A percentile compares a stretch with the other conserved stretches of the same genome.
phyloP scores from a whole-genome alignment of 306 rosid genomes.

The Cyamopsis tetragonoloba region DNA sequence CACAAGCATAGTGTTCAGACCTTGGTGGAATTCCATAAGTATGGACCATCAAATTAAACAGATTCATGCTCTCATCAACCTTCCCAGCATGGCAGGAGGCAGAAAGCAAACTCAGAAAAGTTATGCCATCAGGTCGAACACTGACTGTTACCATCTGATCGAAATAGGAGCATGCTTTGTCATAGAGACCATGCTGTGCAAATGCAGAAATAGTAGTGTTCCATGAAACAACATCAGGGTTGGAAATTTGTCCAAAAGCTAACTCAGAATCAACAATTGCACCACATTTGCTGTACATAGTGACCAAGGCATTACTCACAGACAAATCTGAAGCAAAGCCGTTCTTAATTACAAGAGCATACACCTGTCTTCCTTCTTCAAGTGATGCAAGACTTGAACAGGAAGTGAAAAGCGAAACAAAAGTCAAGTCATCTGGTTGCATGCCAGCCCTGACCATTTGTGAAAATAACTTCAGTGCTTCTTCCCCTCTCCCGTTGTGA shows the following conservation, averaged over 20 bases:
- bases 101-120: conserved; percentile 43
- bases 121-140: conserved; percentile 43
- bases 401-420: conserved; percentile 42
- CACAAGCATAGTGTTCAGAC: conserved; percentile 45
- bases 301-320: conserved; percentile 44
- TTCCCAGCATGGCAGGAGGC: conserved; percentile 40
- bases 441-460: conserved; percentile 37
- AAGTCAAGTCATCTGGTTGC: conserved; percentile 42
- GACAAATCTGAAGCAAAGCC: conserved; percentile 42
- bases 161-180: conserved; percentile 37
- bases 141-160: conserved; percentile 20
- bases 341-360: conserved; percentile 29
- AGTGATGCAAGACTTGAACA: conserved; percentile 46
- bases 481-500: conserved; percentile 49
- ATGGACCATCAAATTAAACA: conserved; percentile 33
- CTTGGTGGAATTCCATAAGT: conserved; percentile 36
- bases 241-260: conserved; percentile 36
- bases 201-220: conserved; percentile 48
- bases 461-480: conserved; percentile 40
- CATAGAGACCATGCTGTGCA: conserved; percentile 49
- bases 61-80: conserved; percentile 35
- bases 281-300: conserved; percentile 53
- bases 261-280: conserved; percentile 33
- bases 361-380: conserved; percentile 36
- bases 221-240: conserved; percentile 49